Evolutionary conservation across 768 basidiomycete genomes (phyloP).

Genomic region (Ramaria sp.): DNA sequence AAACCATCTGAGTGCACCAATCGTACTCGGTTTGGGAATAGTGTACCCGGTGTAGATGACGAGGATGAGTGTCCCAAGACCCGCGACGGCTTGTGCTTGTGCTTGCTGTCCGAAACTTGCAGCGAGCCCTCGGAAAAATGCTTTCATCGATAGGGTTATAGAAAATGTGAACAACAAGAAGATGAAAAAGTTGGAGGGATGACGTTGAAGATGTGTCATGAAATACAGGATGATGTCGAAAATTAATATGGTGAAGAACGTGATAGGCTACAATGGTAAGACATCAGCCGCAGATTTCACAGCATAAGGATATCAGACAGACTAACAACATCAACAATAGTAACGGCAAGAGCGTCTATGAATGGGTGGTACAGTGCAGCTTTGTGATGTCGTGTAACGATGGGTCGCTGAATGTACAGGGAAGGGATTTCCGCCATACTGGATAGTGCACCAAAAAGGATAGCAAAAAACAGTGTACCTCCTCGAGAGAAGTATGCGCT

Average conservation of each 20-base stretch:
- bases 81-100: slow-evolving; percentile 51
- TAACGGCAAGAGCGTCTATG: slow-evolving; percentile 45
- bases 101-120: slow-evolving; percentile 46
- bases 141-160: slow-evolving; percentile 65
- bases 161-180: slow-evolving; percentile 42
- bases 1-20: slow-evolving; percentile 60
- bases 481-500: slow-evolving; percentile 65
- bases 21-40: slow-evolving; percentile 52
- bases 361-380: slow-evolving; percentile 60
- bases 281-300: background rate
- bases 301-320: background rate
- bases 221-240: slow-evolving; percentile 51
- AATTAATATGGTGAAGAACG: slow-evolving; percentile 31
- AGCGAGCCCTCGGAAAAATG: slow-evolving; percentile 73
- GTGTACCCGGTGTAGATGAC: slow-evolving; percentile 51
- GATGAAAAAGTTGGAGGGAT: slow-evolving; percentile 47
- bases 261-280: slow-evolving; percentile 29
- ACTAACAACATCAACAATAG: slow-evolving; percentile 40
- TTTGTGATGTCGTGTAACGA: slow-evolving; percentile 43
- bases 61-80: slow-evolving; percentile 38
- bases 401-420: slow-evolving; percentile 46
- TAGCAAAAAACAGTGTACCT: slow-evolving; percentile 67
- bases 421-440: slow-evolving; percentile 55
- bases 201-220: slow-evolving; percentile 33
- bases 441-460: slow-evolving; percentile 45